Conservation (phyloP, 805 yeast species). For the Diddensiella caesifluorescens region DNA sequence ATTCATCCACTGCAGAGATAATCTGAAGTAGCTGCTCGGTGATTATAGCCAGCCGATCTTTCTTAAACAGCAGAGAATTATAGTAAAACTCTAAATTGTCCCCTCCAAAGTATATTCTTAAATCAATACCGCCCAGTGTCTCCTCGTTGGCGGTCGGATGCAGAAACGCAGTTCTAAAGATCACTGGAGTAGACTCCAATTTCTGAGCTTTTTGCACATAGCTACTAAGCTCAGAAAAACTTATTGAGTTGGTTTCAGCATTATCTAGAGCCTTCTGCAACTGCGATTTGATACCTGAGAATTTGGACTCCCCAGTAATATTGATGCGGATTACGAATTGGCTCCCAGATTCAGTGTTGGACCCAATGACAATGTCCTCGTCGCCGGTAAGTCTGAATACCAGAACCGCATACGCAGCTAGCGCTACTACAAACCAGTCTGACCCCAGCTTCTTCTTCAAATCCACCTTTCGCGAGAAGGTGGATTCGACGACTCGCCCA, state of each 20-base stretch:
- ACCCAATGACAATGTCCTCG: constrained; percentile 87
- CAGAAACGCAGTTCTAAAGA: constrained; percentile 42
- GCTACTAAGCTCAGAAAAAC: constrained; percentile 53
- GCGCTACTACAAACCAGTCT: constrained; percentile 45
- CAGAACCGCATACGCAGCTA: constrained; percentile 65
- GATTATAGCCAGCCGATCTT: constrained; percentile 60
- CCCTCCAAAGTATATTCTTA: constrained; percentile 41
- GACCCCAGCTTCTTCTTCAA: constrained; percentile 26
- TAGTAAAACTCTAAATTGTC: constrained; percentile 46
- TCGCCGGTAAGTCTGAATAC: constrained; percentile 85
- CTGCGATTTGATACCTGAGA: constrained; percentile 28
- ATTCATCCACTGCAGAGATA: constrained; percentile 32
- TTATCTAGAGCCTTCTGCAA: constrained; percentile 32
- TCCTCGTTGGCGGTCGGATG: not conserved
- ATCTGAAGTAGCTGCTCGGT: constrained; percentile 69
- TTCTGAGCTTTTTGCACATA: constrained; percentile 45
- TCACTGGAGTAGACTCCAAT: constrained; percentile 53
- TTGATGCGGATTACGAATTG: constrained; percentile 56
- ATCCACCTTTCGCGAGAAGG: constrained; percentile 32
- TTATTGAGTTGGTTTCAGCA: constrained; percentile 33
- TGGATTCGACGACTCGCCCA: constrained; percentile 62
- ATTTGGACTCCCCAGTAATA: constrained; percentile 38
- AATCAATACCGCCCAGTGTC: constrained; percentile 40
- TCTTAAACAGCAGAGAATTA: constrained; percentile 69
- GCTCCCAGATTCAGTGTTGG: constrained; percentile 47